phyloP scores from a whole-genome alignment of 495 filamentous ascomycete species.

The Physcia stellaris region DNA sequence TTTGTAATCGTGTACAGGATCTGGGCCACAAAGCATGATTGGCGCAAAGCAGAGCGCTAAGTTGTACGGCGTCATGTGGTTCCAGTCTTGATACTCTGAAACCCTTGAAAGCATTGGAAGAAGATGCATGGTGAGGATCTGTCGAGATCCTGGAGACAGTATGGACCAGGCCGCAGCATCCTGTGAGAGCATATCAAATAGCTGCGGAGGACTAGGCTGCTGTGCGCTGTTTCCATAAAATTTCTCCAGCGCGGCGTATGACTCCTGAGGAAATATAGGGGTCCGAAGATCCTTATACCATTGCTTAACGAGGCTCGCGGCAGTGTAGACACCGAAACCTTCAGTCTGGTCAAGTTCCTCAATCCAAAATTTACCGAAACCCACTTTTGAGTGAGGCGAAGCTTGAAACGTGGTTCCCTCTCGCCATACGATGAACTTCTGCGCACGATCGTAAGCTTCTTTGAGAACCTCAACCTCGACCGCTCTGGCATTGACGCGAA shows the following conservation, averaged over 20 bases:
- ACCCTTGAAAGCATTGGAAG: conserved; percentile 36
- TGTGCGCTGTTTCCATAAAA: conserved; percentile 15
- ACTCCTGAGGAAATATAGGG: conserved; percentile 32
- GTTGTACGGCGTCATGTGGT: conserved; percentile 40
- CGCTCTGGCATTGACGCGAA: conserved; percentile 34
- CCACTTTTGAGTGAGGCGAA: conserved; percentile 17
- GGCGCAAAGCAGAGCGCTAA: conserved; percentile 37
- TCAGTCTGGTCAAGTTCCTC: conserved; percentile 30
- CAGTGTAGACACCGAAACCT: conserved; percentile 35
- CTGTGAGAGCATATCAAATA: conserved; percentile 19
- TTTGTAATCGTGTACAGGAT: conserved; percentile 21
- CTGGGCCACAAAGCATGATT: conserved; percentile 13
- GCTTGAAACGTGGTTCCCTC: conserved; percentile 20
- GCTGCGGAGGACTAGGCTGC: conserved; percentile 13
- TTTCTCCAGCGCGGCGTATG: conserved; percentile 26
- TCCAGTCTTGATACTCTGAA: conserved; percentile 25
- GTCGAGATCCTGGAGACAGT: conserved; percentile 22
- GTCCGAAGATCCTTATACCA: conserved; percentile 41
- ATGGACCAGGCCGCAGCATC: conserved; percentile 25
- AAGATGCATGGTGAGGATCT: conserved; percentile 34
- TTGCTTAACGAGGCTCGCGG: conserved; percentile 36
- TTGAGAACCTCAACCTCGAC: conserved; percentile 31
- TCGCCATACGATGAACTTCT: conserved; percentile 37
- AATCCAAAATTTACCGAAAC: conserved; percentile 14
- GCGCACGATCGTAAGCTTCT: conserved; percentile 40